Percentiles rank a stretch among this genome's conserved stretches.
These are phyloP conservation scores for Phaeotremella skinneri DNA, from an alignment of 768 basidiomycete species.

Conservation along the genomic window DNA sequence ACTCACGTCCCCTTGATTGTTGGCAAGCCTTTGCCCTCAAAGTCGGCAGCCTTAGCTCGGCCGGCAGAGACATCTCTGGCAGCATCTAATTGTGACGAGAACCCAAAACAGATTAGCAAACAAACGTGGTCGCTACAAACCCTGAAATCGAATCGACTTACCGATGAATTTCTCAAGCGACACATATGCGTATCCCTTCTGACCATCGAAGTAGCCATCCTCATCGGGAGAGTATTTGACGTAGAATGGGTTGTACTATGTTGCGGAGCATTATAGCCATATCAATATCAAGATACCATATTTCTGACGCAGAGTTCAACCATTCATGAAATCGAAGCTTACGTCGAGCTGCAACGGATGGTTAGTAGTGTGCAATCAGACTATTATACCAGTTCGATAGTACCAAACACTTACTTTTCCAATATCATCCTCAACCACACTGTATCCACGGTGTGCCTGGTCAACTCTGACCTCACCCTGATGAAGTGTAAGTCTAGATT, in stretches of 20 bases:
- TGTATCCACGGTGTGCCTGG: conserved; percentile 92
- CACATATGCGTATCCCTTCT: conserved; percentile 83
- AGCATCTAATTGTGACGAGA: conserved; percentile 29
- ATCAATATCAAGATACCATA: not conserved
- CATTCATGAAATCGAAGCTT: not conserved
- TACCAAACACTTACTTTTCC: too few relatives aligned
- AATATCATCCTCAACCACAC: conserved; percentile 77
- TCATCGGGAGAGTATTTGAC: conserved; percentile 95
- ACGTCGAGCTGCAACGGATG: too few relatives aligned
- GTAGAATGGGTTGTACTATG: conserved; percentile 66
- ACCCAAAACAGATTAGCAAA: too few relatives aligned
- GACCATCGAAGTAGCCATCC: conserved; percentile 89
- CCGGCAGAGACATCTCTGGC: conserved; percentile 74
- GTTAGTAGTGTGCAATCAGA: too few relatives aligned
- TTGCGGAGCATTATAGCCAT: not conserved
- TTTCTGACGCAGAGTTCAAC: too few relatives aligned
- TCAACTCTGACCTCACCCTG: conserved; percentile 89
- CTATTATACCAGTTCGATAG: too few relatives aligned
- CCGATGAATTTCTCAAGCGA: conserved; percentile 91
- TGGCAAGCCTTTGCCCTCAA: conserved; percentile 75
- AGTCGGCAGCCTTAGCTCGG: conserved; percentile 64
- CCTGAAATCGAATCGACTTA: conserved; percentile 51
- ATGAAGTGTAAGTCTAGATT: conserved; percentile 9
- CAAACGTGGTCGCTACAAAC: not conserved
- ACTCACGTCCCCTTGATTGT: conserved; percentile 82